Percentiles rank a stretch among this genome's conserved stretches.
These are phyloP conservation scores for Hypoxylon fuscum DNA, from an alignment of 495 filamentous ascomycete genomes.

Conservation along the genomic window DNA sequence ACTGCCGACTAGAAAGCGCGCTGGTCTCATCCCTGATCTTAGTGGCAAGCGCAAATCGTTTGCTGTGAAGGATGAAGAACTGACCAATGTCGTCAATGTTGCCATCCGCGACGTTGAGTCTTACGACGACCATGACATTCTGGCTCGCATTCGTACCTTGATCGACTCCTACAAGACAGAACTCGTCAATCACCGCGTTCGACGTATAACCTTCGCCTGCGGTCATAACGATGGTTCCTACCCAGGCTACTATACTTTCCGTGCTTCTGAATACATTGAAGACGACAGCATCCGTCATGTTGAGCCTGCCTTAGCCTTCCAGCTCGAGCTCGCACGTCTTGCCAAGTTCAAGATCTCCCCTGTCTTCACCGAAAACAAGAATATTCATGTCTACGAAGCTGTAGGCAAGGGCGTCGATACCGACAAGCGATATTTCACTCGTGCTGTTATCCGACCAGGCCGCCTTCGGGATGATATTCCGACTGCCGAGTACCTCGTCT, in stretches of 20 bases:
- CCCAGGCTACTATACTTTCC: slow-evolving; percentile 97
- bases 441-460: slow-evolving; percentile 90
- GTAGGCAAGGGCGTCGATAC: slow-evolving; percentile 92
- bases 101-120: slow-evolving; percentile 91
- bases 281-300: slow-evolving; percentile 96
- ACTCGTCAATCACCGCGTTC: slow-evolving; percentile 78
- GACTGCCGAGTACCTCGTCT: slow-evolving; percentile 96
- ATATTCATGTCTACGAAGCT: slow-evolving; percentile 98
- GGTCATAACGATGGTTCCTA: slow-evolving; percentile 94
- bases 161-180: slow-evolving; percentile 87
- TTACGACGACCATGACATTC: slow-evolving; percentile 81
- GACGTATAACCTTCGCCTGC: slow-evolving; percentile 94
- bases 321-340: slow-evolving; percentile 91
- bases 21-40: slow-evolving; percentile 70
- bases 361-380: slow-evolving; percentile 98
- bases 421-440: slow-evolving; percentile 97
- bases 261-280: slow-evolving; percentile 87
- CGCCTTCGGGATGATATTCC: slow-evolving; percentile 96
- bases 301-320: slow-evolving; percentile 96
- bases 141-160: slow-evolving; percentile 75
- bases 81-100: slow-evolving; percentile 90
- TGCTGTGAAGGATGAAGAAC: slow-evolving; percentile 71
- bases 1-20: slow-evolving; percentile 68
- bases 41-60: slow-evolving; percentile 73
- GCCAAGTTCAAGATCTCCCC: slow-evolving; percentile 98